Evolutionary conservation across 805 yeast species (phyloP), one percentile per base, ranked within the genome.

Genomic region (Cyberlindnera mrakii): DNA sequence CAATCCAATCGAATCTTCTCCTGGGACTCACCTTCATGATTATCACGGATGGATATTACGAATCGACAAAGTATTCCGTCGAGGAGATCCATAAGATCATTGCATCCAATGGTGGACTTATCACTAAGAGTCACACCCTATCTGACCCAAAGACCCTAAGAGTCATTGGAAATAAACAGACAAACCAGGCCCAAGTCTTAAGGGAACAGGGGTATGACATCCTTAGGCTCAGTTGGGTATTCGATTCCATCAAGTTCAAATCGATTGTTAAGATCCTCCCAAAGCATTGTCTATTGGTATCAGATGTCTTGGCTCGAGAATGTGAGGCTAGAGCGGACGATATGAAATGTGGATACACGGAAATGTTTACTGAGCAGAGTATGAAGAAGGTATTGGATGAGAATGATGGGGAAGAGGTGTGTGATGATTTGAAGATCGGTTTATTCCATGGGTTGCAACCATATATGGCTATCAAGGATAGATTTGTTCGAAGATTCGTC

Each of bases 171-270:
- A 70, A 65, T 27, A 66, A 56, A 43, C 42, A 52, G 11, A 72
- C 77, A 0, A 47, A 59, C 4, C 70, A 68, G 39, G 71, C 75
- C 3, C 53, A 49, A 3, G 59, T 60, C 1, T 46, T 75, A n/a
- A 50, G 57, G 10, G 59, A 65, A n/a, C 45, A 59, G 15, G 84
- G 84, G 0, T 75, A 71, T 51, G 85, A 82, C 53, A 67, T 91
- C 0, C 56, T 88, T 7, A 70, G 63, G 40, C 88, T 95, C 1
- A 58, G 64, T 27, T 91, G 96, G 96, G 58, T 87, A 6, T 66
- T 78, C 36, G 90, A 85, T 50, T 79, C 93, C 51, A 63, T 85
- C 3, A 54, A 59, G 15, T 57, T 65, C 13, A 53, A 59, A 1
- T 40, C 52, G 3, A 37, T 78, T 2, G 59, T 86, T 0, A 71